Evolutionary conservation across 2,329 filamentous ascomycete genomes (phyloP).

Genomic region (Ceratocystis colombiana): DNA sequence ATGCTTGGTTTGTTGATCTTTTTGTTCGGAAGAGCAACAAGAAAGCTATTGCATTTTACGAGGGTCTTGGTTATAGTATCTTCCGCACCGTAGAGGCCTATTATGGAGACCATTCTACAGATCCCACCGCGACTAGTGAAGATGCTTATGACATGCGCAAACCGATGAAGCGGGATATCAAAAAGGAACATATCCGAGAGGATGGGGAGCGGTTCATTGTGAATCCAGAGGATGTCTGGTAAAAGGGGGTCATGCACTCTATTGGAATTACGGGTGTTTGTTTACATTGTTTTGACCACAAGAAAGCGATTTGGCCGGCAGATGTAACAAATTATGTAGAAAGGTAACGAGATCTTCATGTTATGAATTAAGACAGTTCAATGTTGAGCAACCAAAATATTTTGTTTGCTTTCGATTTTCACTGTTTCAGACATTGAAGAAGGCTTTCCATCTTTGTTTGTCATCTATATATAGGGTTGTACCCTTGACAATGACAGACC

Average conservation of each 20-base stretch:
- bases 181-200: constrained; percentile 63
- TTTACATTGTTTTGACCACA: no score
- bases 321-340: neutral
- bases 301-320: no score
- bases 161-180: constrained; percentile 68
- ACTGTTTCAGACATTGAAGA: no score
- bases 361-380: no score
- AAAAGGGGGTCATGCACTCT: neutral
- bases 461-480: neutral
- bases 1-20: constrained; percentile 91
- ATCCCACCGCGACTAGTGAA: constrained; percentile 55
- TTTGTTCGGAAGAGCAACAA: constrained; percentile 85
- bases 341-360: neutral
- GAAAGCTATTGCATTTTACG: constrained; percentile 80
- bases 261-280: neutral
- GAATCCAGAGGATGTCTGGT: constrained; percentile 78
- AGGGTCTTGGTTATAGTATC: constrained; percentile 82
- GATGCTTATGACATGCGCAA: constrained; percentile 98
- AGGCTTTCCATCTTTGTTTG: neutral
- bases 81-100: constrained; percentile 84
- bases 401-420: no score
- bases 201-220: constrained; percentile 73
- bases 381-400: no score
- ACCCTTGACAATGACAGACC: neutral
- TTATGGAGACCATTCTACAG: constrained; percentile 72